phyloP scores from a whole-genome alignment of 2,329 filamentous ascomycete species.

The Sporothrix schenckii region DNA sequence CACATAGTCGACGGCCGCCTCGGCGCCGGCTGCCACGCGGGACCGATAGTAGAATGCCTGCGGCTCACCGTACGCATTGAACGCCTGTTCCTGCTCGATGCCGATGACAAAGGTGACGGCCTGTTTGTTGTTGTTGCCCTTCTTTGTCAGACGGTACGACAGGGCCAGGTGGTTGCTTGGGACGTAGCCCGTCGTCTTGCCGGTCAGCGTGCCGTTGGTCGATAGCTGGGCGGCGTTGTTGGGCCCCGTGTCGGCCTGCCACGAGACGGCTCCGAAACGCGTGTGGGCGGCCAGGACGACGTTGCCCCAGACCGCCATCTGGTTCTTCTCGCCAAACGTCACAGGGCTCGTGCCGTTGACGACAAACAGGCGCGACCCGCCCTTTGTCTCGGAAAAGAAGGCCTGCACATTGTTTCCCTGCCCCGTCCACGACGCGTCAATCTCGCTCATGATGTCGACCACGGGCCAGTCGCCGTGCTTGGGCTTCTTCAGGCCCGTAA shows the following conservation, averaged over 20 bases:
- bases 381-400: constrained; percentile 7
- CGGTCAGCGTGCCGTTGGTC: constrained; percentile 21
- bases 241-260: constrained; percentile 6
- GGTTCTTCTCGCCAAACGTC: constrained; percentile 29
- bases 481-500: constrained; percentile 25
- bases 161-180: constrained; percentile 22
- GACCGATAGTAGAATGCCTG: constrained; percentile 28
- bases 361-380: constrained; percentile 29
- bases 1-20: constrained; percentile 15
- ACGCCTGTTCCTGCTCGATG: constrained; percentile 24
- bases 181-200: constrained; percentile 24
- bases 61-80: constrained; percentile 11
- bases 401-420: constrained; percentile 25
- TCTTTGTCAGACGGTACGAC: constrained; percentile 12
- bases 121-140: not conserved
- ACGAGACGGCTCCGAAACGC: constrained; percentile 13
- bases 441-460: constrained; percentile 43
- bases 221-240: constrained; percentile 26
- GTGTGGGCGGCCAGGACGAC: constrained; percentile 19
- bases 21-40: not conserved
- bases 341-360: constrained; percentile 30
- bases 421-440: constrained; percentile 44
- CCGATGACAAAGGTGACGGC: constrained; percentile 26
- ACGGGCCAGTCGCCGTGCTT: constrained; percentile 15
- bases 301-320: constrained; percentile 33